Evolutionary conservation across 2,329 filamentous ascomycete species (phyloP).

Genomic region (Neonectria coccinea): DNA sequence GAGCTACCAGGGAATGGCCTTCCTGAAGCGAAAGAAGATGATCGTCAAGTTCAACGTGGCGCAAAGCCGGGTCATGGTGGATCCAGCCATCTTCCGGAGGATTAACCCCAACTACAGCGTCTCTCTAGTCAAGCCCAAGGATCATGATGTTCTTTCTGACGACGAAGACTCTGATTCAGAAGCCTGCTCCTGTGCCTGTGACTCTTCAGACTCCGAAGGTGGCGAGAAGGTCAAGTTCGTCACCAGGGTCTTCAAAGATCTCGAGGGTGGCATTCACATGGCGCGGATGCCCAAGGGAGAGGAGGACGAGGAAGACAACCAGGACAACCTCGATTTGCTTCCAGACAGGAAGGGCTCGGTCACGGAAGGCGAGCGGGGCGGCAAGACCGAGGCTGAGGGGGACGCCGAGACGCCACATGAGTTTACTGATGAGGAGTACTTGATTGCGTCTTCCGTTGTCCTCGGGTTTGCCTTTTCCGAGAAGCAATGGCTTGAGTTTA

Average conservation of each 20-base stretch:
- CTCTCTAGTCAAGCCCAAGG: slow-evolving; percentile 78
- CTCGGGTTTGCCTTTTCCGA: slow-evolving; percentile 89
- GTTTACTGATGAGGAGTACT: slow-evolving; percentile 85
- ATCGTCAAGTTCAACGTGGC: slow-evolving; percentile 84
- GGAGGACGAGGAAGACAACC: slow-evolving; percentile 47
- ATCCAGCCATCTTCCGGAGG: slow-evolving; percentile 82
- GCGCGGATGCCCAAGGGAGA: slow-evolving; percentile 48
- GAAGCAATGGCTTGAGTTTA: slow-evolving; percentile 91
- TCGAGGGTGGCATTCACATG: slow-evolving; percentile 53
- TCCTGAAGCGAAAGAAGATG: slow-evolving; percentile 80
- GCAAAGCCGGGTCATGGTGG: slow-evolving; percentile 88
- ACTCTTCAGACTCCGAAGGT: slow-evolving; percentile 54
- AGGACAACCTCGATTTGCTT: slow-evolving; percentile 69
- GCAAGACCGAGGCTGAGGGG: slow-evolving; percentile 13
- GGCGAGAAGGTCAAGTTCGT: slow-evolving; percentile 59
- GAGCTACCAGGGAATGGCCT: slow-evolving; percentile 85
- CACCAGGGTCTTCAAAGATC: slow-evolving; percentile 64
- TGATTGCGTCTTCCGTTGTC: slow-evolving; percentile 86
- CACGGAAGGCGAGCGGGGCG: slow-evolving; percentile 4
- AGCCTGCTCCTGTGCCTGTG: slow-evolving; percentile 50
- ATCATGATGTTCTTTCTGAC: slow-evolving; percentile 70
- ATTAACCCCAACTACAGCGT: slow-evolving; percentile 89
- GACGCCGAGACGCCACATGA: slow-evolving; percentile 45
- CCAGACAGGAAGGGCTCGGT: slow-evolving; percentile 40
- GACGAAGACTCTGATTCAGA: slow-evolving; percentile 59